phyloP scores from a whole-genome alignment of 805 yeast genomes.

The Priceomyces haplophilus region DNA sequence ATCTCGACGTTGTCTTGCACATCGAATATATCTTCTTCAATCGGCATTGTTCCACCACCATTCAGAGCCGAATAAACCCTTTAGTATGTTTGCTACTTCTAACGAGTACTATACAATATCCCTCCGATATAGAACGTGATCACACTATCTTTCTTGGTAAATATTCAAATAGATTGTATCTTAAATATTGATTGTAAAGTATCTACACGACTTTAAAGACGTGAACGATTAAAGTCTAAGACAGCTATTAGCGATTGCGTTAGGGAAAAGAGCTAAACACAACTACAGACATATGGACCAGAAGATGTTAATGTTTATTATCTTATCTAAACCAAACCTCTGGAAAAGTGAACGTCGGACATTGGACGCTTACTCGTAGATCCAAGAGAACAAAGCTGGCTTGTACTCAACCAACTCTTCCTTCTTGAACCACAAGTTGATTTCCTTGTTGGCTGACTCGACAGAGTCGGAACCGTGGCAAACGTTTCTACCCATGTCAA shows the following conservation, averaged over 20 bases:
- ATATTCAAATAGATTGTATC: too few relatives aligned
- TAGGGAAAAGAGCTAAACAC: too few relatives aligned
- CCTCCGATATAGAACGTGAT: neutral
- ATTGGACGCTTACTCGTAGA: slow-evolving; percentile 73
- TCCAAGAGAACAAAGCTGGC: slow-evolving; percentile 80
- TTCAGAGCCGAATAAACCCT: neutral
- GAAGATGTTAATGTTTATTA: neutral
- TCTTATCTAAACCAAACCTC: neutral
- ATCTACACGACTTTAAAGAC: too few relatives aligned
- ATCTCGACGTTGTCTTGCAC: slow-evolving; percentile 16
- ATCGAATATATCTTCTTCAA: slow-evolving; percentile 30
- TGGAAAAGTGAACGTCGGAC: neutral
- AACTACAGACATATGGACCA: neutral
- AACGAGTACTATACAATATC: neutral
- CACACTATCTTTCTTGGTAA: neutral
- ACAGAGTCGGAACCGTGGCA: slow-evolving; percentile 99
- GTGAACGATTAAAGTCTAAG: too few relatives aligned
- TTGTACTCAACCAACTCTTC: slow-evolving; percentile 94
- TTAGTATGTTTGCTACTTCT: neutral
- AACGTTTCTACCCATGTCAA: slow-evolving; percentile 99
- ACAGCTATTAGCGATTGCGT: too few relatives aligned
- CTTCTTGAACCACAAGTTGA: slow-evolving; percentile 94
- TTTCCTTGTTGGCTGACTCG: slow-evolving; percentile 95
- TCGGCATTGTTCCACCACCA: slow-evolving; percentile 14
- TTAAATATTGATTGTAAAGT: too few relatives aligned